Conservation (phyloP, 2,329 filamentous ascomycete species). For the Paecilomyces niveus region DNA sequence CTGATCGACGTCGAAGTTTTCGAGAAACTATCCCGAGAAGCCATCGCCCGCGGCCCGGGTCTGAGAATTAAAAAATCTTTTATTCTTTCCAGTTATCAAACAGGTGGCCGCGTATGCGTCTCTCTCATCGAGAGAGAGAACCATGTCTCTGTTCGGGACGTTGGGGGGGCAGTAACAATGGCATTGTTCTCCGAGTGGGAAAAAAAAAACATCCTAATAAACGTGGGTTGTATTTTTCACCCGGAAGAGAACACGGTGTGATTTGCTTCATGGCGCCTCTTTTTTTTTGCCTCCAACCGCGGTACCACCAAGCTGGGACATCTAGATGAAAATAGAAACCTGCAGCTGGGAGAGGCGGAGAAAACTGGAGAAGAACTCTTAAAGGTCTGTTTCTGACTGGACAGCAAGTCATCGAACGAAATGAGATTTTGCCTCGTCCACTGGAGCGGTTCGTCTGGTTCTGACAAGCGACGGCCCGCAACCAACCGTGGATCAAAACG, state of each 20-base stretch:
- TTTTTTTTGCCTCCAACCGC: neutral
- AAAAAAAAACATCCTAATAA: too few species aligned
- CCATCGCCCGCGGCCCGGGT: neutral
- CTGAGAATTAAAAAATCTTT: neutral
- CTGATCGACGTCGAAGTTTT: neutral
- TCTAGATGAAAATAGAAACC: neutral
- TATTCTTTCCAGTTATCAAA: neutral
- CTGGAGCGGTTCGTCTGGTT: neutral
- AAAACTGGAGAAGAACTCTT: too few species aligned
- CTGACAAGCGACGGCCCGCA: neutral
- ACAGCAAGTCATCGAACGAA: too few species aligned
- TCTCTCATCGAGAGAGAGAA: too few species aligned
- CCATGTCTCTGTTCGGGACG: too few species aligned
- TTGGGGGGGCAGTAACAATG: neutral
- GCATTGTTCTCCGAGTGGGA: too few species aligned
- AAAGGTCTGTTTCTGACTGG: too few species aligned
- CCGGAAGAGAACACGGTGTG: neutral
- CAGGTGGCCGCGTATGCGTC: neutral
- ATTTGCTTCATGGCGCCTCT: neutral
- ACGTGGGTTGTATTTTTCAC: neutral
- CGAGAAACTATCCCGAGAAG: neutral
- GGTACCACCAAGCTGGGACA: neutral
- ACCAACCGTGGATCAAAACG: neutral
- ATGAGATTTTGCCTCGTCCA: too few species aligned
- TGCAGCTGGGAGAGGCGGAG: neutral